These are phyloP conservation scores for Fusarium buxicola DNA, from an alignment of 2,329 filamentous ascomycete species.

Conservation along the genomic window DNA sequence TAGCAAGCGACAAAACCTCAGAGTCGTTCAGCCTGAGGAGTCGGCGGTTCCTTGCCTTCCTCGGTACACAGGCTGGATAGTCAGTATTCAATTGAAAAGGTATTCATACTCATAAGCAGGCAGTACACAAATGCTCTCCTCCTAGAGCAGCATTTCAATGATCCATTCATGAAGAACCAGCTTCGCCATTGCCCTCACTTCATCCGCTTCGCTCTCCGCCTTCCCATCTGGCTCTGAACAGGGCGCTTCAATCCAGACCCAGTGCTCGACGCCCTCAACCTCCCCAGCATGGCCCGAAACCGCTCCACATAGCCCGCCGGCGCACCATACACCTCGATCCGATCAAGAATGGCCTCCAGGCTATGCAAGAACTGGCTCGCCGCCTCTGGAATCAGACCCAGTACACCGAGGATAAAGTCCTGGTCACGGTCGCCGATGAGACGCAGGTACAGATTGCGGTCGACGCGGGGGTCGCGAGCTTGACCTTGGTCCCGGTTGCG, in stretches of 20 bases:
- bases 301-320: constrained; percentile 52
- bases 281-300: constrained; percentile 49
- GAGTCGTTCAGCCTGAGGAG: neutral
- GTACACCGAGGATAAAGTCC: constrained; percentile 59
- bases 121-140: constrained; percentile 1
- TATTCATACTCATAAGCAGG: constrained; percentile 16
- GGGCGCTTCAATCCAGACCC: constrained; percentile 50
- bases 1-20: neutral
- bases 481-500: constrained; percentile 54
- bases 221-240: constrained; percentile 40
- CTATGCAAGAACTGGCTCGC: constrained; percentile 57
- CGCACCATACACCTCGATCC: constrained; percentile 50
- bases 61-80: neutral
- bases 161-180: neutral
- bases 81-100: constrained; percentile 5
- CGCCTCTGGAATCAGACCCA: constrained; percentile 58
- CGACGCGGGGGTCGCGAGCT: constrained; percentile 39
- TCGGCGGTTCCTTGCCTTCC: neutral
- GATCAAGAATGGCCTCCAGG: constrained; percentile 51
- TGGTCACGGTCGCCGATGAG: constrained; percentile 59
- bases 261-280: constrained; percentile 46
- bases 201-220: constrained; percentile 50
- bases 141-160: neutral
- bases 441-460: constrained; percentile 61
- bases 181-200: constrained; percentile 42